A percentile compares a stretch with the other conserved stretches of the same genome.
phyloP scores from a whole-genome alignment of 2,329 filamentous ascomycete genomes.

The Calcarisporium arbuscula region DNA sequence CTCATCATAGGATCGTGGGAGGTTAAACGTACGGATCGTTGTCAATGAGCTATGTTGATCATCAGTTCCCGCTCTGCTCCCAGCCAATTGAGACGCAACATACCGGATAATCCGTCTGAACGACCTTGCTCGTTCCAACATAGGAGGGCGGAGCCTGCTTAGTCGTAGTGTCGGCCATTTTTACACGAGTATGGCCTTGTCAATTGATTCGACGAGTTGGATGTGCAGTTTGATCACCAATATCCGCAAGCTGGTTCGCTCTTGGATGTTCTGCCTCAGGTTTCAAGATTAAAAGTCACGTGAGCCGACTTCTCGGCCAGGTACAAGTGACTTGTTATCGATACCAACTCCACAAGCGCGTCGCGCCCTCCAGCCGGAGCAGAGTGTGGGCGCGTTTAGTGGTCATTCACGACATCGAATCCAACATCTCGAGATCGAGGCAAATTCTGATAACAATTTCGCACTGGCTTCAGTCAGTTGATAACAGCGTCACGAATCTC shows the following conservation, averaged over 20 bases:
- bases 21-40: conserved; percentile 74
- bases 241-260: conserved; percentile 18
- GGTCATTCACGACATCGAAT: too few species aligned
- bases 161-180: conserved; percentile 32
- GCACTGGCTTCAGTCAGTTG: too few species aligned
- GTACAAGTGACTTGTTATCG: too few species aligned
- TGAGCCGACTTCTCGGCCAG: too few species aligned
- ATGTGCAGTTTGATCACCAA: conserved; percentile 17
- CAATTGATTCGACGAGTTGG: conserved; percentile 19
- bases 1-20: not conserved
- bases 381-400: too few species aligned
- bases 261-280: conserved; percentile 22
- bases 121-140: conserved; percentile 57
- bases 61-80: conserved; percentile 10
- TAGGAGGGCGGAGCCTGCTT: conserved; percentile 29
- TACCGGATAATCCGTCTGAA: conserved; percentile 83
- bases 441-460: too few species aligned
- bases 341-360: too few species aligned
- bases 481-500: too few species aligned
- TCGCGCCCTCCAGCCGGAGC: conserved; percentile 11
- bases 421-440: too few species aligned
- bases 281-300: conserved; percentile 16
- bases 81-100: conserved; percentile 30
- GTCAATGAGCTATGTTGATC: conserved; percentile 88
- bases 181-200: conserved; percentile 21